Base-by-base conservation (phyloP, 257 asterid species). In the Fraxinus quadrangulata region DNA sequence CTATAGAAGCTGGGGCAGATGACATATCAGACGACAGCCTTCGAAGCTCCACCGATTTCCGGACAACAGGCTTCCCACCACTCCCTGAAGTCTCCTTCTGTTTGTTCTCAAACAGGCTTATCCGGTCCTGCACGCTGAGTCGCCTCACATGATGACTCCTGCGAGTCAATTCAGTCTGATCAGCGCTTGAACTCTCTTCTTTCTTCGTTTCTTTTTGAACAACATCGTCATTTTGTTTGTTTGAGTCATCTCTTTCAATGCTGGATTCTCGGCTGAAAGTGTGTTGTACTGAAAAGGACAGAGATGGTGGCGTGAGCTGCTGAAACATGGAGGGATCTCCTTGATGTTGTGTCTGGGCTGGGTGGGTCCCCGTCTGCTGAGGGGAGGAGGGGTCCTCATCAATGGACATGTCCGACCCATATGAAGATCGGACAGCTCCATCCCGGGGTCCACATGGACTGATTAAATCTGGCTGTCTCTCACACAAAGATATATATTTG, bases 91-190 rank as follows among this genome's bases (percentile, higher is more conserved):
- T 91, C 84, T 90, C 97, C 84, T 94, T 94, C 83, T 94, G 98
- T 82, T 92, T 90, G 81, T 86, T 92, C 92, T 94, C 98, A 71
- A 94, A 94, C 86, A 94, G 30, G 79, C 82, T 94, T 33, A 94
- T 88, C 77, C 98, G 91, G 61, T 94, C 98, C 87, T 92, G 97
- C 69, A 94, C 98, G 71, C 98, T 94, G 75, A 92, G 93, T 74
- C 97, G 89, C 82, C 97, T 89, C 5, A 76, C 73, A 5, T 84
- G 93, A 81, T 85, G 93, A 87, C 88, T 80, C 21, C 80, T 84
- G 75, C 76, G 86, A 83, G 81, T 75, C 2, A 87, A 81, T 75
- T 67, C 82, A 13, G 81, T 61, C 76, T 83, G 82, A 54, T 80
- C 86, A 33, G 89, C 61, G 9, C 76, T 72, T 30, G 87, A 79